These are phyloP conservation scores for Chenopodium suecicum DNA, from an alignment of 148 eudicot species.

Conservation along the genomic window DNA sequence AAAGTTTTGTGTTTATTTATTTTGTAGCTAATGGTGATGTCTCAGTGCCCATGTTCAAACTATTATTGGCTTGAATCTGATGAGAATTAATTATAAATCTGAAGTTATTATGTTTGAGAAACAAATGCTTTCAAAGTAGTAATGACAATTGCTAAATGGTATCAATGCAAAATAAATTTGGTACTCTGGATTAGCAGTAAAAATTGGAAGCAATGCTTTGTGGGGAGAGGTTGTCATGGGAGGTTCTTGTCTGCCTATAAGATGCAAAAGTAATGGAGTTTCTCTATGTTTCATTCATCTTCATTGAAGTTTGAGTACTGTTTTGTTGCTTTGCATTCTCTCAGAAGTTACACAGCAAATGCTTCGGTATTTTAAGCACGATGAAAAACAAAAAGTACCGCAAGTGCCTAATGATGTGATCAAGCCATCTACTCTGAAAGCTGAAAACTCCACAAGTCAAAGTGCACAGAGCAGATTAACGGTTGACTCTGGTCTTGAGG, in stretches of 20 bases:
- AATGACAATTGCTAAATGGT: background rate
- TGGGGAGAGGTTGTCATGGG: background rate
- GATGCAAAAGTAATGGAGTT: background rate
- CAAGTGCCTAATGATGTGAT: constrained; percentile 14
- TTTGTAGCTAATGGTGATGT: background rate
- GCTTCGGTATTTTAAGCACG: constrained; percentile 40
- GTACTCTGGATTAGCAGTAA: background rate
- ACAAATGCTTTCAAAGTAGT: background rate
- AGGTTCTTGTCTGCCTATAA: background rate
- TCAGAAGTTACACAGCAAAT: constrained; percentile 64
- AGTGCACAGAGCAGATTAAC: constrained; percentile 31
- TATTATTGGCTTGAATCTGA: no score
- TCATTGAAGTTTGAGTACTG: background rate
- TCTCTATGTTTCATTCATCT: background rate
- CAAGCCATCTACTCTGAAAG: constrained; percentile 19
- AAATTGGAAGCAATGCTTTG: background rate
- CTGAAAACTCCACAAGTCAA: constrained; percentile 27
- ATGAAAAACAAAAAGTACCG: constrained; percentile 33
- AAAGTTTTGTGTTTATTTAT: background rate
- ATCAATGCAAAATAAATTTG: background rate
- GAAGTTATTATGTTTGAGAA: background rate
- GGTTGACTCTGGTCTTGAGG: constrained; percentile 8
- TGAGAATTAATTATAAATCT: no score
- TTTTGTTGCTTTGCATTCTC: constrained; percentile 9
- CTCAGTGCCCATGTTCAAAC: no score